Evolutionary conservation across 257 asterid genomes (phyloP), one percentile per base, ranked within the genome.

Genomic region (Plectranthus barbatus): DNA sequence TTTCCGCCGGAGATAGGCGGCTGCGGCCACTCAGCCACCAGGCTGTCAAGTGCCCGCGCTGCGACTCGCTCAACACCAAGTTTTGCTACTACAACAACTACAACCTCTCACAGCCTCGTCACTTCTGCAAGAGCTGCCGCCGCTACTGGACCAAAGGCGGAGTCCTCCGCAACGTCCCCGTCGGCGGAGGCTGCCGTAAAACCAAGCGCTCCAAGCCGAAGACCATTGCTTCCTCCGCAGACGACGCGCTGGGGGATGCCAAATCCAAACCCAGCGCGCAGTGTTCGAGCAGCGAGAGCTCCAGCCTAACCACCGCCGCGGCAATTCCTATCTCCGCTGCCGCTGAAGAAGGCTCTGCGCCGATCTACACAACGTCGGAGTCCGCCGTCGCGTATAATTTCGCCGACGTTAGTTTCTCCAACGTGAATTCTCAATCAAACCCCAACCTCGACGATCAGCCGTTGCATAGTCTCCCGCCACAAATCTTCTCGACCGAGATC

Each of bases 101-200:
- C 71, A 91, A 91, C 66, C 86, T 83, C 17, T 90, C 97, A 1
- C 97, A 90, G 83, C 97, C 97, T 13, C 86, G 97, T 2, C 87
- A 90, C 83, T 91, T 83, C 71, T 91, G 97, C 76, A 91, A 91
- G 76, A 77, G 77, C 80, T 87, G 97, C 79, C 85, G 95, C n/a
- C n/a, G n/a, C n/a, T n/a, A n/a, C n/a, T n/a, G n/a, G n/a, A n/a
- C n/a, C n/a, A n/a, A n/a, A n/a, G n/a, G n/a, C n/a, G n/a, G n/a
- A n/a, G n/a, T n/a, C n/a, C n/a, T n/a, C n/a, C n/a, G n/a, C n/a
- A n/a, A n/a, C n/a, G n/a, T n/a, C n/a, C n/a, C n/a, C n/a, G n/a
- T n/a, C n/a, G n/a, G n/a, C n/a, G n/a, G n/a, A n/a, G n/a, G n/a
- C n/a, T n/a, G n/a, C n/a, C n/a, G n/a, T n/a, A n/a, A n/a, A n/a